Conservation (phyloP, 2,329 filamentous ascomycete genomes). For the Cladosporium sp. region DNA sequence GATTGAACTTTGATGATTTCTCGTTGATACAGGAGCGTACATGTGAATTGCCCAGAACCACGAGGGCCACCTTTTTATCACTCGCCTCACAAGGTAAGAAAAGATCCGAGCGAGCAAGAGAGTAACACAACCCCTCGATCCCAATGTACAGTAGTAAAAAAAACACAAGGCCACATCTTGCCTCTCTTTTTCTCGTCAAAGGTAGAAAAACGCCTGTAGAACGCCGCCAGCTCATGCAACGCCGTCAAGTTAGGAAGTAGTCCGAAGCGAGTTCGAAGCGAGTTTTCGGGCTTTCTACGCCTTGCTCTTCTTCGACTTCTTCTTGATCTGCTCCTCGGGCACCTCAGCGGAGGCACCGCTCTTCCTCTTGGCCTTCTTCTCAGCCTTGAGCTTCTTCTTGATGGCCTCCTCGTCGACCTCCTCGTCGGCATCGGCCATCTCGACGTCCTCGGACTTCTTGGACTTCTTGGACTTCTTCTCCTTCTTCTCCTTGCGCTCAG, state of each 20-base stretch:
- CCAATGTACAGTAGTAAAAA: slow-evolving; percentile 1
- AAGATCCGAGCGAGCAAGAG: background rate
- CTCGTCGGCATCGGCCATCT: slow-evolving; percentile 62
- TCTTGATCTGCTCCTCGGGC: slow-evolving; percentile 40
- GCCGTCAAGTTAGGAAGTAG: background rate
- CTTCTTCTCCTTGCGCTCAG: slow-evolving; percentile 48
- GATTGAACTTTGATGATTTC: slow-evolving; percentile 2
- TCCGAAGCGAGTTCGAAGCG: background rate
- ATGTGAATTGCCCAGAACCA: background rate
- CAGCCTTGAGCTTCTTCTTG: slow-evolving; percentile 56
- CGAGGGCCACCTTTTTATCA: background rate
- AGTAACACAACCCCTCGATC: background rate
- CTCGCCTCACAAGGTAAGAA: slow-evolving; percentile 7
- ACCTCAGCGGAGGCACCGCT: slow-evolving; percentile 35
- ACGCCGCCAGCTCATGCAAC: slow-evolving; percentile 13
- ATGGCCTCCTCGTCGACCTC: slow-evolving; percentile 39
- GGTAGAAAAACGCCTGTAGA: background rate
- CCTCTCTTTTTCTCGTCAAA: background rate
- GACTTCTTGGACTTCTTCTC: slow-evolving; percentile 38
- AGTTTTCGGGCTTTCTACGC: slow-evolving; percentile 20
- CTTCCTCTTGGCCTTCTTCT: slow-evolving; percentile 46
- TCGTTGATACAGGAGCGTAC: slow-evolving; percentile 17
- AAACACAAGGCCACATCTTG: background rate
- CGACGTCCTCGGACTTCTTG: slow-evolving; percentile 53
- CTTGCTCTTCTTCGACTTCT: slow-evolving; percentile 39